These are phyloP conservation scores for Rhodotorula taiwanensis DNA, from an alignment of 768 basidiomycete genomes.

Conservation along the genomic window DNA sequence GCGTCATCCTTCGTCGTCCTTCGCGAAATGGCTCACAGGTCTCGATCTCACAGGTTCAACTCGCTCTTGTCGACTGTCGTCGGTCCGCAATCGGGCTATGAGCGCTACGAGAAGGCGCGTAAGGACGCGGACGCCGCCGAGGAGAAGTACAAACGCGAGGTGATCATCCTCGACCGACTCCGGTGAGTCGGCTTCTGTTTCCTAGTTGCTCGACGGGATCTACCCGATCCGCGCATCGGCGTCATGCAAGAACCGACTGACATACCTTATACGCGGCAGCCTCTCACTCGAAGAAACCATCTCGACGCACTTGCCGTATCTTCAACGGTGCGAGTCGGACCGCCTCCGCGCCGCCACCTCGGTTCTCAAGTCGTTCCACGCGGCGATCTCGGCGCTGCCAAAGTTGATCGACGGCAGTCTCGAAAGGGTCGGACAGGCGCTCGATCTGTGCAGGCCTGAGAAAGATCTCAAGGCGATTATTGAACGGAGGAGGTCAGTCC, in stretches of 20 bases:
- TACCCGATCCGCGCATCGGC: too few species aligned
- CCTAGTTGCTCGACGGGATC: background rate
- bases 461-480: conserved; percentile 24
- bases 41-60: conserved; percentile 14
- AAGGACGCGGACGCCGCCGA: conserved; percentile 17
- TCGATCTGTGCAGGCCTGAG: conserved; percentile 21
- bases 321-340: conserved; percentile 28
- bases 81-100: conserved; percentile 18
- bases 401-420: background rate
- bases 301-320: conserved; percentile 26
- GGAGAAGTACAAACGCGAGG: conserved; percentile 18
- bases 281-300: conserved; percentile 31
- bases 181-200: conserved; percentile 7
- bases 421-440: conserved; percentile 11
- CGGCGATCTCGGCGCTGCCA: conserved; percentile 5
- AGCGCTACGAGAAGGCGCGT: background rate
- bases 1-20: background rate
- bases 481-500: conserved; percentile 24
- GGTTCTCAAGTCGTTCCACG: conserved; percentile 27
- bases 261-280: background rate
- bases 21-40: background rate
- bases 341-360: conserved; percentile 25
- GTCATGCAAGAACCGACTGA: background rate
- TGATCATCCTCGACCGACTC: conserved; percentile 14
- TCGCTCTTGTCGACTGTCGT: conserved; percentile 21